Base-by-base conservation (phyloP, 2,329 filamentous ascomycete genomes). In the Furcasterigmium furcatum region DNA sequence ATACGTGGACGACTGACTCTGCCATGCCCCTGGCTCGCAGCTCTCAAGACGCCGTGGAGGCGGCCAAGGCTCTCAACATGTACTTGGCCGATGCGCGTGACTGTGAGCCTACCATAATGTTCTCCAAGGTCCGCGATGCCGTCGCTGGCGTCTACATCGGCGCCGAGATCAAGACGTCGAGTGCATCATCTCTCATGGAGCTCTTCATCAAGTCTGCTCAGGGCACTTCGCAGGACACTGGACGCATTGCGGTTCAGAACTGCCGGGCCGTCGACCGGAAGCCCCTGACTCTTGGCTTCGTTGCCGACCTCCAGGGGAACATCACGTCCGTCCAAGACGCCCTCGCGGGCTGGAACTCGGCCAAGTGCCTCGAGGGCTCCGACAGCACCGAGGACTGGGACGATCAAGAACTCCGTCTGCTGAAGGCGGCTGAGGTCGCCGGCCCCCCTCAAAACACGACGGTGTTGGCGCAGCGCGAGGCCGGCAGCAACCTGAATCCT, bases 221-320 rank as follows among this genome's bases (percentile, higher is more conserved):
- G 27, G 48, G 21, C 16, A 51, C 30, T 46, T 38, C 22, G 40
- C 13, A 49, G 44, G 41, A 51, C 32, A 51, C 53, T 4, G 38
- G 29, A 25, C 46, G 43, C 9, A 49, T 39, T 6, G 48, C 58
- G 25, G 57, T 61, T 42, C 59, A 65, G 43, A 55, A 64, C 19
- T 64, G 60, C 45, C 51, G 49, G 12, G 43, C 44, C 3, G 43
- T 53, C 36, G 55, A 49, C 19, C 53, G 56, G 25, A 56, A 53
- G 16, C 48, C 56, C 9, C 62, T 62, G 43, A 52, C 49, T 12
- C 50, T 64, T 27, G 61, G 63, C 13, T 48, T 64, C 25, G 53
- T 62, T 12, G 56, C 56, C 20, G 53, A 47, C 38, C 52, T 49
- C 43, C 41, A 49, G 20, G 50, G 52, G 7, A 56, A 57, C 32